Percentiles rank a stretch among this genome's conserved stretches.
These are phyloP conservation scores for Psilocybe subaeruginosa DNA, from an alignment of 768 basidiomycete genomes.

Conservation along the genomic window DNA sequence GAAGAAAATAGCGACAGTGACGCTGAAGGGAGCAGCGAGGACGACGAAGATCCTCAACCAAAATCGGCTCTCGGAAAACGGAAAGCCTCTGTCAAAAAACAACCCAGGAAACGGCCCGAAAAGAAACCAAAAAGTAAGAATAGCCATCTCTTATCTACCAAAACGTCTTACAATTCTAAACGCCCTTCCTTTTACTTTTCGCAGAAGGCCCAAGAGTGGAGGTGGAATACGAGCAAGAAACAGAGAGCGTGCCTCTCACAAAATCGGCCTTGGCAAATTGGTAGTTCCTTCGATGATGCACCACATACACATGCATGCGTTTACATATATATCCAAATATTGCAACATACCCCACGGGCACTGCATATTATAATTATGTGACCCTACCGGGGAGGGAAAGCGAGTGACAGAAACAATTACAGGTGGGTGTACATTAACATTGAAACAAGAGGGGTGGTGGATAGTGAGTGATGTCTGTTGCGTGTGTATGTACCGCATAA, in stretches of 20 bases:
- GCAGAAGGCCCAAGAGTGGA: slow-evolving; percentile 85
- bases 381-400: background rate
- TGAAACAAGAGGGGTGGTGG: slow-evolving; percentile 5
- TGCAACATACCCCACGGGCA: background rate
- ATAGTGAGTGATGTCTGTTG: background rate
- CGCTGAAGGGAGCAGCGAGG: slow-evolving; percentile 42
- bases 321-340: background rate
- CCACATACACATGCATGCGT: background rate
- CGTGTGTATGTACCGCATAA: background rate
- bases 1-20: slow-evolving; percentile 47
- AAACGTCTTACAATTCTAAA: background rate
- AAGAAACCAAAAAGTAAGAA: slow-evolving; percentile 65
- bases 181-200: slow-evolving; percentile 6
- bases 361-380: background rate
- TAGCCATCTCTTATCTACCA: background rate
- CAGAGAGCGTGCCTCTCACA: slow-evolving; percentile 65
- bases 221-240: slow-evolving; percentile 96
- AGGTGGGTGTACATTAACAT: slow-evolving; percentile 1
- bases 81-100: slow-evolving; percentile 52
- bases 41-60: slow-evolving; percentile 33
- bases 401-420: background rate
- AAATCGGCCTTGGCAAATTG: slow-evolving; percentile 56
- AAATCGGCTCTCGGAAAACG: slow-evolving; percentile 67
- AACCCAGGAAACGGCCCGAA: slow-evolving; percentile 55
- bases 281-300: slow-evolving; percentile 35